Conservation (phyloP, 2,329 filamentous ascomycete genomes). For the Phoma sp. region DNA sequence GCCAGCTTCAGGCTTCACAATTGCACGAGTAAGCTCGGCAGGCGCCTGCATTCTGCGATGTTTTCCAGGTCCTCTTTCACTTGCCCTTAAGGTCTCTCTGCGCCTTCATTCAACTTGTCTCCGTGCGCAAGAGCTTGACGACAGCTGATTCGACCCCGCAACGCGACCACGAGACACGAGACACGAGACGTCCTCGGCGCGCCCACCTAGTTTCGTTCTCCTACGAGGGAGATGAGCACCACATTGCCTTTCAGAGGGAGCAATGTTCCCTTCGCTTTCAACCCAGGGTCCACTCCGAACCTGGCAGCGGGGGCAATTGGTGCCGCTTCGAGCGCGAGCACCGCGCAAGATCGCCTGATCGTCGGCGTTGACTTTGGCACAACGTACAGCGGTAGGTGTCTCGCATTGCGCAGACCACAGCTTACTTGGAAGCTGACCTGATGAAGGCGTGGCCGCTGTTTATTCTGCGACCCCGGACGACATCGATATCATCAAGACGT, state of each 20-base stretch:
- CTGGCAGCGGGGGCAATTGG: conserved; percentile 18
- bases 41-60: conserved; percentile 40
- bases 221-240: conserved; percentile 26
- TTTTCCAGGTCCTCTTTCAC: conserved; percentile 36
- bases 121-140: conserved; percentile 4
- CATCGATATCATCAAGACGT: conserved; percentile 80
- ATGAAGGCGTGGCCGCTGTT: conserved; percentile 69
- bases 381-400: conserved; percentile 71
- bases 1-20: conserved; percentile 35
- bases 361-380: conserved; percentile 85
- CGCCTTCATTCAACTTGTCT: conserved; percentile 2
- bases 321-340: conserved; percentile 1
- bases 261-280: conserved; percentile 43
- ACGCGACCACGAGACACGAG: conserved; percentile 19
- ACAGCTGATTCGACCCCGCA: conserved; percentile 13
- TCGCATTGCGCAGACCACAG: background rate
- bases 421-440: conserved; percentile 17
- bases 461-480: conserved; percentile 80
- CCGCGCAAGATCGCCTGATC: conserved; percentile 56
- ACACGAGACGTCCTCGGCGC: background rate
- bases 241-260: conserved; percentile 32
- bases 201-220: background rate
- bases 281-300: conserved; percentile 35
- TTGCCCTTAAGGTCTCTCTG: conserved; percentile 32
- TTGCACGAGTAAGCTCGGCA: conserved; percentile 12